These are phyloP conservation scores for Flaveria floridana DNA, from an alignment of 140 eudicot species.

Conservation along the genomic window DNA sequence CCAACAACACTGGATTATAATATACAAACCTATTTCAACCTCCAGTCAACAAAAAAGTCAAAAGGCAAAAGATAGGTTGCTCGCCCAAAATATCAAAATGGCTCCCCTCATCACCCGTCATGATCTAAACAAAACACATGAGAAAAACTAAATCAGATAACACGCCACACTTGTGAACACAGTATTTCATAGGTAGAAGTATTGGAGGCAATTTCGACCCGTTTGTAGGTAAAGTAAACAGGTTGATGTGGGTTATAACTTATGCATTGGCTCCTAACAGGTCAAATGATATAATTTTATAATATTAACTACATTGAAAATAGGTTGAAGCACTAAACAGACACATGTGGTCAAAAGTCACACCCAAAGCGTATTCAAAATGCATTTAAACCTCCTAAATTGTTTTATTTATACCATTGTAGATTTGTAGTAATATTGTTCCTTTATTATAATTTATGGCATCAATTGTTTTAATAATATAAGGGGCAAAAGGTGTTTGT, in stretches of 20 bases:
- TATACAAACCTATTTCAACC: neutral
- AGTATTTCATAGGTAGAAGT: no score
- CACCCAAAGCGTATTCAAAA: neutral
- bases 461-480: neutral
- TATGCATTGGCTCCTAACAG: neutral
- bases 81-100: neutral
- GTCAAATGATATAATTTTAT: neutral
- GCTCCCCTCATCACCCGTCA: conserved; percentile 1
- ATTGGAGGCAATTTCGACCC: no score
- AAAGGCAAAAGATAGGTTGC: neutral
- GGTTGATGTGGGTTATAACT: neutral
- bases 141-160: neutral
- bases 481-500: neutral
- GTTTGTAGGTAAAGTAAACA: neutral
- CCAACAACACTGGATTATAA: conserved; percentile 2
- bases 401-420: neutral
- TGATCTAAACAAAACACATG: conserved; percentile 11
- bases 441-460: neutral
- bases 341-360: neutral
- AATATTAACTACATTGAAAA: neutral
- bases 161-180: no score
- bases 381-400: neutral
- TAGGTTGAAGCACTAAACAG: neutral
- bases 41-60: neutral
- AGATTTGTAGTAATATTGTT: neutral